Percentiles rank a stretch among this genome's conserved stretches.
These are phyloP conservation scores for Jaenimonas drosophilae DNA, from an alignment of 208 protist species.

Conservation along the genomic window DNA sequence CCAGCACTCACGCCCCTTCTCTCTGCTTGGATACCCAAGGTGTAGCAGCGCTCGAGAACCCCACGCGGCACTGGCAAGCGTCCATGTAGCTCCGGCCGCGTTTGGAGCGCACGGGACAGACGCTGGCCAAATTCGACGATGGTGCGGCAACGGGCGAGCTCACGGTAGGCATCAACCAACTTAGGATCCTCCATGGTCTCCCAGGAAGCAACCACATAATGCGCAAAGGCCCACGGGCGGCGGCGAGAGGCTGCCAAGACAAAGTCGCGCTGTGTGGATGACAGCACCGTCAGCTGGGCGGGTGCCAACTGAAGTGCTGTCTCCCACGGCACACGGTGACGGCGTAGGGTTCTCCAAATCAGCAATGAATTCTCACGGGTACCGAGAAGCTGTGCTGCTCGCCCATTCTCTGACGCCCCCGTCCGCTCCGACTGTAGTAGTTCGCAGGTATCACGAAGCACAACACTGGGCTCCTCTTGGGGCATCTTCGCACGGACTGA, in stretches of 20 bases:
- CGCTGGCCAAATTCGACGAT: conserved; percentile 39
- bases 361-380: conserved; percentile 14
- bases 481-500: not conserved
- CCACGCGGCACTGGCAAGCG: conserved; percentile 40
- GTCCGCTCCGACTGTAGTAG: too few species aligned
- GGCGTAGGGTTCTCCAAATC: conserved; percentile 41
- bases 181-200: conserved; percentile 12
- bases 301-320: conserved; percentile 24
- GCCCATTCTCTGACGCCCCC: too few species aligned
- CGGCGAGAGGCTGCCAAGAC: not conserved
- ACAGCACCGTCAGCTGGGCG: conserved; percentile 27
- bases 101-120: conserved; percentile 32
- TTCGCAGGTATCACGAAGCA: too few species aligned
- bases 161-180: conserved; percentile 16
- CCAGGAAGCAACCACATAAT: conserved; percentile 19
- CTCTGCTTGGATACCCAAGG: conserved; percentile 10
- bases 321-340: conserved; percentile 36
- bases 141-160: conserved; percentile 13
- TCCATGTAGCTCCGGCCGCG: conserved; percentile 32
- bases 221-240: conserved; percentile 11
- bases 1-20: too few species aligned
- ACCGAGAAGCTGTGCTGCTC: conserved; percentile 5
- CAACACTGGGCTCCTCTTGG: not conserved
- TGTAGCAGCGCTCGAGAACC: conserved; percentile 38
- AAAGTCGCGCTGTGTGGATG: conserved; percentile 18